Evolutionary conservation across 2,329 filamentous ascomycete species (phyloP).

Genomic region (Neonectria hederae): DNA sequence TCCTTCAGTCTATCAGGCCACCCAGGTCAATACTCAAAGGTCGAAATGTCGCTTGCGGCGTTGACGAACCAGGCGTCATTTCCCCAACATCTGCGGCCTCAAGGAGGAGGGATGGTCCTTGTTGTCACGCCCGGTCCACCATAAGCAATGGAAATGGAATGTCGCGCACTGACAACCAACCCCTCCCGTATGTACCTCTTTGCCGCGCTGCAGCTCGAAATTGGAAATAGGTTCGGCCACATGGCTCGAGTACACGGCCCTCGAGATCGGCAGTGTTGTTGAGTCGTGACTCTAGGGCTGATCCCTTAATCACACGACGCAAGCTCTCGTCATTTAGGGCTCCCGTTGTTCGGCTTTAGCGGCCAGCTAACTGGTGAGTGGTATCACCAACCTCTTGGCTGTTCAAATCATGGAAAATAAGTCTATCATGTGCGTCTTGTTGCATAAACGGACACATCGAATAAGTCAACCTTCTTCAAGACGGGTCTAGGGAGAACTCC

Average conservation of each 20-base stretch:
- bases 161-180: conserved; percentile 31
- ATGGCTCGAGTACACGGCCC: conserved; percentile 21
- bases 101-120: conserved; percentile 37
- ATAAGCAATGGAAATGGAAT: conserved; percentile 26
- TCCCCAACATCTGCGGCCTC: conserved; percentile 33
- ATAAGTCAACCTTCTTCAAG: conserved; percentile 27
- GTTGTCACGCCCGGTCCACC: conserved; percentile 30
- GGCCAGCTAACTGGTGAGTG: not conserved
- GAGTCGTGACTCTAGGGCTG: conserved; percentile 37
- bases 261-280: conserved; percentile 28
- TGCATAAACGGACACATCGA: conserved; percentile 21
- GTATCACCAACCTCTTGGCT: not conserved
- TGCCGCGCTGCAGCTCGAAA: conserved; percentile 34
- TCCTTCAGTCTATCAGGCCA: conserved; percentile 35
- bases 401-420: not conserved
- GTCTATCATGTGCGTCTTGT: conserved; percentile 8
- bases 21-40: conserved; percentile 28
- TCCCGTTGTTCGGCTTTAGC: not conserved
- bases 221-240: conserved; percentile 28
- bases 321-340: conserved; percentile 6
- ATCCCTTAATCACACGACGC: conserved; percentile 11
- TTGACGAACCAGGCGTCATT: conserved; percentile 39
- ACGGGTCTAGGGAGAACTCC: conserved; percentile 28
- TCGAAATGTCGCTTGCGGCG: conserved; percentile 34
- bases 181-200: conserved; percentile 28